phyloP scores from a whole-genome alignment of 306 rosid genomes.

The Cicer arietinum region DNA sequence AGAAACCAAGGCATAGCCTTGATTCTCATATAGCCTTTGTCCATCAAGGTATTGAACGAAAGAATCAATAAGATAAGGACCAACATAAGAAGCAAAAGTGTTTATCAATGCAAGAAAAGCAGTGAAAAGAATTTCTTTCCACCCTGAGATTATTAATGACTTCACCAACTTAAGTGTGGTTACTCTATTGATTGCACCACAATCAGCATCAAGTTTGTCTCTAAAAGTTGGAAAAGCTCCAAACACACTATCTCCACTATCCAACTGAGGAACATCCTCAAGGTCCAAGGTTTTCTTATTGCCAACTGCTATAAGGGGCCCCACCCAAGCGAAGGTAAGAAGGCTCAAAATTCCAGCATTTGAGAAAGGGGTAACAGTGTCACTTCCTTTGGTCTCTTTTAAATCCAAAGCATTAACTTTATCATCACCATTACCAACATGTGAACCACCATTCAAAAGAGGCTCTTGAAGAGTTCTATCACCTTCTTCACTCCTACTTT shows the following conservation, averaged over 20 bases:
- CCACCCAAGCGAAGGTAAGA: conserved; percentile 59
- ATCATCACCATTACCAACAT: neutral
- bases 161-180: conserved; percentile 55
- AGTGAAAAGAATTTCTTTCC: conserved; percentile 56
- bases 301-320: conserved; percentile 55
- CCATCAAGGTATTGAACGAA: conserved; percentile 61
- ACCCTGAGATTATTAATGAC: conserved; percentile 40
- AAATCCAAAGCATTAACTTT: conserved; percentile 5
- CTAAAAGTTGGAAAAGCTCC: conserved; percentile 48
- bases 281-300: conserved; percentile 51
- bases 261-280: conserved; percentile 63
- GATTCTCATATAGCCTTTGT: conserved; percentile 41
- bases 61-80: conserved; percentile 59
- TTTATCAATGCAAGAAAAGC: conserved; percentile 36
- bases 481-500: conserved; percentile 39
- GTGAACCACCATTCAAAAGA: conserved; percentile 48
- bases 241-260: conserved; percentile 47
- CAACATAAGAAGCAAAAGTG: conserved; percentile 60
- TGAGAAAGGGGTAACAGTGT: conserved; percentile 59
- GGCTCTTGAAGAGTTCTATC: conserved; percentile 45
- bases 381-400: conserved; percentile 47
- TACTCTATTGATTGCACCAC: conserved; percentile 46
- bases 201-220: conserved; percentile 50
- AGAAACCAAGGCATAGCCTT: conserved; percentile 54
- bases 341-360: conserved; percentile 61